Base-by-base conservation (phyloP, 257 asterid genomes). In the Nicotiana obtusifolia region DNA sequence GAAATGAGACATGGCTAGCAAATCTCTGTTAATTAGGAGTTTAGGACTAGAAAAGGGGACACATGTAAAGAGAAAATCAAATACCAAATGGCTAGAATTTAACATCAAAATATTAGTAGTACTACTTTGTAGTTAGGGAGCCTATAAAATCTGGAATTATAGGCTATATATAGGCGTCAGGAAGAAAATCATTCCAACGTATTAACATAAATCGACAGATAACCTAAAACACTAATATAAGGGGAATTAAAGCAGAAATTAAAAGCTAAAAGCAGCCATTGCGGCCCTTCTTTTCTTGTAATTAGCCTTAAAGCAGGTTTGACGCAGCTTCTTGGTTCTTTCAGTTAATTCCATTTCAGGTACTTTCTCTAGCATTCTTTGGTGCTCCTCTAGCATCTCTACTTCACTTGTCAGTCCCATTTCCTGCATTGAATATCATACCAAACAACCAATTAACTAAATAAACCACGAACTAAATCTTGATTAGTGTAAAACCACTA, bases 271-370 rank as follows among this genome's bases (percentile, higher is more conserved):
- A 59, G 53, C 49, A 28, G 77, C 30, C 33, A 84, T 77, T 1
- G 76, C 14, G 3, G 95, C 85, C 80, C 91, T 93, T 90, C 98
- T 92, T 90, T 87, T 95, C 85, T 95, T 95, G 90, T 93, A 93
- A 76, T 91, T 95, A 60, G 98, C 99, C 87, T 95, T 93, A 92
- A 95, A 95, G 76, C 98, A 95, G 24, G 98, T 93, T 86, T 95
- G 98, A 49, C 99, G 85, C 77, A 95, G 76, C 76, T 84, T 95
- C 93, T 93, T 95, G 0, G 97, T 92, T 77, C 91, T 91, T 57
- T 92, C 97, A 60, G 89, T 93, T 69, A 95, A 65, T 81, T 92
- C 98, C 95, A 93, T 83, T 86, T 93, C 94, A 6, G 98, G 99
- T 8, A 89, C 59, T 17, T 22, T 82, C 69, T 89, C 91, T 64